phyloP scores from a whole-genome alignment of 441 rosid species.

The Syzygium syzygioides region DNA sequence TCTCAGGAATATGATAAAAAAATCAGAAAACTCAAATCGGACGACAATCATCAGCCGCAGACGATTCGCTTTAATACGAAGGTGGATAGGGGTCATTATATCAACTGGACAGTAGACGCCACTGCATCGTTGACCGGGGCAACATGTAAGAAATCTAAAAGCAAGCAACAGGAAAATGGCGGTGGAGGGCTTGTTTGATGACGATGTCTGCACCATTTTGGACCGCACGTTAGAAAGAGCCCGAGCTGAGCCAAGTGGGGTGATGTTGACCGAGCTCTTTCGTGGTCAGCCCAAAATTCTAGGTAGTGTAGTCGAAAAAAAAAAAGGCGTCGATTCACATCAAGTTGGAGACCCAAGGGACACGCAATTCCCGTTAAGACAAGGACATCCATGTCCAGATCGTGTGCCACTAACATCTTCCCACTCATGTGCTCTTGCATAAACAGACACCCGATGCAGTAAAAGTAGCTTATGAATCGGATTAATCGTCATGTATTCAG shows the following conservation, averaged over 20 bases:
- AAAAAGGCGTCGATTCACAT: rapidly evolving
- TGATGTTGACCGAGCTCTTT: not conserved
- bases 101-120: not conserved
- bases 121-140: not conserved
- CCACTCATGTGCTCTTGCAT: not conserved
- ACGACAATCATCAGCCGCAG: not conserved
- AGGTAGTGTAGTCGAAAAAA: not conserved
- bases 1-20: not conserved
- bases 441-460: not conserved
- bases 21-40: not conserved
- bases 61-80: not conserved
- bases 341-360: not conserved
- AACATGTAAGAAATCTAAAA: not conserved
- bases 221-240: not conserved
- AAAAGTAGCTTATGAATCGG: not conserved
- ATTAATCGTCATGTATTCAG: not conserved
- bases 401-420: not conserved
- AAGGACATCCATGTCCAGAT: not conserved
- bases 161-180: not conserved
- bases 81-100: not conserved
- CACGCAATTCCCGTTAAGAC: not conserved
- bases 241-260: not conserved
- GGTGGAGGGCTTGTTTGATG: not conserved
- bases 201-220: not conserved
- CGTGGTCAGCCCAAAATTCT: not conserved